Evolutionary conservation across 192 early-diverging fungal genomes (phyloP).

Genomic region (Umbelopsis ramanniana): DNA sequence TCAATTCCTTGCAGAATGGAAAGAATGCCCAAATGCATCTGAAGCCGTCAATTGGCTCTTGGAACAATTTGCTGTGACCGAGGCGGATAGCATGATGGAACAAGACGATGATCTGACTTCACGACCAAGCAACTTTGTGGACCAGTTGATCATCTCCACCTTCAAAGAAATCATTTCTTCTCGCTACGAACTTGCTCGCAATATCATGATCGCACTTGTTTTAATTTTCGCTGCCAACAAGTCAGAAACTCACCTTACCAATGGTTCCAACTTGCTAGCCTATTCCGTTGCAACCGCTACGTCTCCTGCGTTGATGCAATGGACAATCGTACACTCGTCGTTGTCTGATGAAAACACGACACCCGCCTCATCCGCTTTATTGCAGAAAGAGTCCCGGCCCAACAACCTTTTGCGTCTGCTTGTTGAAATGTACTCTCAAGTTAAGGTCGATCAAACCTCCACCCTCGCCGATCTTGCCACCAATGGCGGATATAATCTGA

Average conservation of each 20-base stretch:
- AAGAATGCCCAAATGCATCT: constrained; percentile 3
- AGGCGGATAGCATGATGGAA: not conserved
- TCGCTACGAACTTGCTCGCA: constrained; percentile 15
- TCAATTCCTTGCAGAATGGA: constrained; percentile 7
- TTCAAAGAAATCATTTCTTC: not conserved
- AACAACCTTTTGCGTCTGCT: not conserved
- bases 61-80: not conserved
- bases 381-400: not conserved
- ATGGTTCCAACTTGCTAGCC: not conserved
- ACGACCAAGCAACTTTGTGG: constrained; percentile 9
- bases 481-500: not conserved
- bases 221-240: not conserved
- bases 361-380: not conserved
- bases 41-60: constrained; percentile 21
- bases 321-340: constrained; percentile 15
- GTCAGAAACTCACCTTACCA: not conserved
- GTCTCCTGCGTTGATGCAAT: constrained; percentile 13
- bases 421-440: not conserved
- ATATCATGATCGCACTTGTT: constrained; percentile 9
- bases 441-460: not conserved
- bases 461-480: not conserved
- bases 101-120: not conserved
- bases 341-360: not conserved
- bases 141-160: constrained; percentile 15
- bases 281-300: constrained; percentile 7